These are phyloP conservation scores for Apiospora pterosperma DNA, from an alignment of 2,329 filamentous ascomycete species.

Conservation along the genomic window DNA sequence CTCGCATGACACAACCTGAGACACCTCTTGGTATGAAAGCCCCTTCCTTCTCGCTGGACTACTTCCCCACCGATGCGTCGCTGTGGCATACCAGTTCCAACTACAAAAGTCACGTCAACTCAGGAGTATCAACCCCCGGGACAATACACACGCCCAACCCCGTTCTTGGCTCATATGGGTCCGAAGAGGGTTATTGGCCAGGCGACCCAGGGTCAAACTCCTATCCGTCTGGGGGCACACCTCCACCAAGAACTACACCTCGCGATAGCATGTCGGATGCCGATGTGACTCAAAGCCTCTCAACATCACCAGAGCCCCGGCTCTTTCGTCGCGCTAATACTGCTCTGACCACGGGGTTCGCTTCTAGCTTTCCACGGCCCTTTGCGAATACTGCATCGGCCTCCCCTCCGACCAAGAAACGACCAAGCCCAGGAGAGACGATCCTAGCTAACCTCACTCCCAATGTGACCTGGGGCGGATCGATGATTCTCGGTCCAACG, in stretches of 20 bases:
- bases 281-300: conserved; percentile 48
- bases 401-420: conserved; percentile 46
- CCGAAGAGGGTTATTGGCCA: conserved; percentile 50
- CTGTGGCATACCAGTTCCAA: conserved; percentile 44
- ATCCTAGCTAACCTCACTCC: conserved; percentile 53
- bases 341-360: conserved; percentile 52
- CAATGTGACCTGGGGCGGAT: conserved; percentile 49
- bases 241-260: conserved; percentile 44
- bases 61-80: conserved; percentile 57
- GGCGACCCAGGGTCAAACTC: conserved; percentile 55
- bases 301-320: conserved; percentile 56
- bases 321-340: conserved; percentile 52
- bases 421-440: conserved; percentile 59
- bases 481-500: conserved; percentile 39
- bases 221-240: conserved; percentile 61
- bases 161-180: conserved; percentile 53
- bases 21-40: conserved; percentile 64
- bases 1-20: conserved; percentile 54
- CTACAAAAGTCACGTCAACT: conserved; percentile 50
- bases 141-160: conserved; percentile 53
- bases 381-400: conserved; percentile 36
- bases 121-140: conserved; percentile 54
- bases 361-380: conserved; percentile 50
- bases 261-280: conserved; percentile 42
- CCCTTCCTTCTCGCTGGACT: conserved; percentile 63